Evolutionary conservation across 2,329 filamentous ascomycete species (phyloP), one percentile per base, ranked within the genome.

Genomic region (Ophiostoma sp.): DNA sequence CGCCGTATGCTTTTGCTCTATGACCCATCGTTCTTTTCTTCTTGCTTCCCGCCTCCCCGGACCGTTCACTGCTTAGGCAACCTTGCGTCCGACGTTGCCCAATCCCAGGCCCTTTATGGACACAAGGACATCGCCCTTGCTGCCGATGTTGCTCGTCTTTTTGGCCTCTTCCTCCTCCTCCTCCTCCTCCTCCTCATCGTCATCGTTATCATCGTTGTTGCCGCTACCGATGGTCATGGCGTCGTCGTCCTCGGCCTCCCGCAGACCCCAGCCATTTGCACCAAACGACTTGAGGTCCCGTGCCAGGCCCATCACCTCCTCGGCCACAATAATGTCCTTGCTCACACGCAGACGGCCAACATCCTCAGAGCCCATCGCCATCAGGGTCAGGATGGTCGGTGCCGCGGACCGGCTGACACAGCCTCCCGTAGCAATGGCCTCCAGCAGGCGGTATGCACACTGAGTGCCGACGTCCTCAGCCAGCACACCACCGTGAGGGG

Each of bases 281-380:
- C 94, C 94, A 78, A 98, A 97, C n/a, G 85, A 88, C 76, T 87
- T 89, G 73, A 97, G 79, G 76, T 99, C 95, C 74, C 95, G 85
- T 11, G 91, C 93, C 67, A 97, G 80, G 65, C 87, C 87, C 68
- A 99, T 85, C 67, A 92, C 82, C 70, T 92, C 89, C 76, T 97
- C 92, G 2, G 88, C 90, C 0, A 88, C 93, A 63, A 98, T 79
- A 0, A 97, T 87, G 64, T 94, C 90, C 74, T 87, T 88, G 44
- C 93, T 92, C 69, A 99, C 76, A 71, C 91, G 86, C 72, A 99
- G 78, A 69, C 95, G 85, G 4, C 95, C 95, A 14, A 99, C 93
- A 77, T 99, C 95, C 76, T 98, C 95, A 0, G 90, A 92, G 0
- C 95, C 95, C 95, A 99, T 98, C 45, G 93, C 92, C 95, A 99